Percentiles rank a stretch among this genome's conserved stretches.
These are phyloP conservation scores for Alternaria dauci DNA, from an alignment of 2,329 filamentous ascomycete species.

Conservation along the genomic window DNA sequence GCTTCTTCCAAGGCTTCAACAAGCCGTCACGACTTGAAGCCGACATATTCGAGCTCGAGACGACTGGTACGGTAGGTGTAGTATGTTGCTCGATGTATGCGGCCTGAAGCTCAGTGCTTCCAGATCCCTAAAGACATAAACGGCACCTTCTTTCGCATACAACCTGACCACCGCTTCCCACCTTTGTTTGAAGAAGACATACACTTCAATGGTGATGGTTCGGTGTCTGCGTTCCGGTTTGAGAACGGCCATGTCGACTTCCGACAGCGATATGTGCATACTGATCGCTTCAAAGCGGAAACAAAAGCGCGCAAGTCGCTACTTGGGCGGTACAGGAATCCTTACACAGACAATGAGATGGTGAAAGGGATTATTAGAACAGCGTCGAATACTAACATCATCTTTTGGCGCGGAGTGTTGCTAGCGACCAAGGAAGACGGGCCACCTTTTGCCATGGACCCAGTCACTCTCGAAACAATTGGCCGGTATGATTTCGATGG, in stretches of 20 bases:
- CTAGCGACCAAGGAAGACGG: slow-evolving; percentile 62
- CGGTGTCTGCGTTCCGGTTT: slow-evolving; percentile 55
- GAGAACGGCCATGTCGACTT: slow-evolving; percentile 55
- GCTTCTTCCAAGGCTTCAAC: slow-evolving; percentile 53
- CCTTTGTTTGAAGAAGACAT: slow-evolving; percentile 64
- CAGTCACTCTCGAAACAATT: slow-evolving; percentile 52
- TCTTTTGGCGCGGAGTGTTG: slow-evolving; percentile 65
- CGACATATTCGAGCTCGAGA: slow-evolving; percentile 52
- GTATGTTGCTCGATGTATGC: background rate
- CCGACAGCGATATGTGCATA: slow-evolving; percentile 55
- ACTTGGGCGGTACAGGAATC: slow-evolving; percentile 67
- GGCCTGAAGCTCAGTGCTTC: background rate
- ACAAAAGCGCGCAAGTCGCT: slow-evolving; percentile 51
- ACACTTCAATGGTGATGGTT: slow-evolving; percentile 58
- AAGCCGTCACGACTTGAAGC: slow-evolving; percentile 52
- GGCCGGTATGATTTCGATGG: slow-evolving; percentile 52
- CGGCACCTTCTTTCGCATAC: slow-evolving; percentile 56
- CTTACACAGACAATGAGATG: slow-evolving; percentile 64
- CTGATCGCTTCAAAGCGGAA: slow-evolving; percentile 54
- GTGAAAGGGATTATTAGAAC: slow-evolving; percentile 65
- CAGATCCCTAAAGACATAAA: slow-evolving; percentile 54
- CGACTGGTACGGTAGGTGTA: slow-evolving; percentile 42
- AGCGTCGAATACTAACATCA: slow-evolving; percentile 67
- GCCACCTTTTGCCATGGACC: slow-evolving; percentile 53
- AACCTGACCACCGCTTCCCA: slow-evolving; percentile 61